phyloP scores from a whole-genome alignment of 176 grass and related monocot species.

The Poa pratensis region DNA sequence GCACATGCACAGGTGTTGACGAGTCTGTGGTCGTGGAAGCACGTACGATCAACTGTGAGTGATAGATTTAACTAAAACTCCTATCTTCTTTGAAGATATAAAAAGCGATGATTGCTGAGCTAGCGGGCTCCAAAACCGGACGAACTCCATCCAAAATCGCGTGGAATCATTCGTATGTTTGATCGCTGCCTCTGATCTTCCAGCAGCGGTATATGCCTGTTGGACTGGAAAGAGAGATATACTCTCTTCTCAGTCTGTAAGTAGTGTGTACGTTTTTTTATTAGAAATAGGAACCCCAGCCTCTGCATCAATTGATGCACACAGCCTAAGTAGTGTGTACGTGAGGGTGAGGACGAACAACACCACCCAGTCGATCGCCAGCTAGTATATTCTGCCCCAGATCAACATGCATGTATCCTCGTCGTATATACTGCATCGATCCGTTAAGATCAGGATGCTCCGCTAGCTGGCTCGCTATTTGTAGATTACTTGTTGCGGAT shows the following conservation, averaged over 20 bases:
- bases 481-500: not conserved
- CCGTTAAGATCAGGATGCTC: not conserved
- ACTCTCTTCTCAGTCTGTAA: not conserved
- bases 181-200: not conserved
- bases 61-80: not conserved
- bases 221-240: not conserved
- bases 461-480: not conserved
- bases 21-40: not conserved
- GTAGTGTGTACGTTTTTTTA: too few species aligned
- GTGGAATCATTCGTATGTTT: constrained; percentile 11
- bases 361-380: not conserved
- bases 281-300: too few species aligned
- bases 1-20: not conserved
- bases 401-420: not conserved
- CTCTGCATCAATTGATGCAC: too few species aligned
- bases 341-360: not conserved
- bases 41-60: not conserved
- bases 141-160: not conserved
- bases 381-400: constrained; percentile 20
- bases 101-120: not conserved
- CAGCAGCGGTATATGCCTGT: constrained; percentile 4
- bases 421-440: not conserved
- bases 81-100: too few species aligned
- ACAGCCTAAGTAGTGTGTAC: not conserved
- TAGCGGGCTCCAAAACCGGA: not conserved